Conservation (phyloP, 2,329 filamentous ascomycete species). For the Berkeleyomyces basicola region DNA sequence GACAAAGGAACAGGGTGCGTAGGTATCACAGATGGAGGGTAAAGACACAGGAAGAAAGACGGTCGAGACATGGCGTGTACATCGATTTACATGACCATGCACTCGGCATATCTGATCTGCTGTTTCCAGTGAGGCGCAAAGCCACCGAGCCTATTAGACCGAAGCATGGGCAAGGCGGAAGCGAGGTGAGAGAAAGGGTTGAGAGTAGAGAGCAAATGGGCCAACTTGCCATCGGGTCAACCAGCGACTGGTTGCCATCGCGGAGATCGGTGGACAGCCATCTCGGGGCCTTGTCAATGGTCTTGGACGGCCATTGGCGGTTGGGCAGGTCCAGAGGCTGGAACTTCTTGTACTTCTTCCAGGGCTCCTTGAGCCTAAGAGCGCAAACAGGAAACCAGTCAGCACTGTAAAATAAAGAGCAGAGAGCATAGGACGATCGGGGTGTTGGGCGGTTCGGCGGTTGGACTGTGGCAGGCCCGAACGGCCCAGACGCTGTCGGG, state of each 20-base stretch:
- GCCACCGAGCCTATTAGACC: neutral
- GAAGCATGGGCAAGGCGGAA: neutral
- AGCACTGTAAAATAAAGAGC: neutral
- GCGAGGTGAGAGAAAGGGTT: neutral
- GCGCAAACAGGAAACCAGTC: neutral
- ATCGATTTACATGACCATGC: neutral
- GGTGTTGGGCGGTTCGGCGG: too few relatives aligned
- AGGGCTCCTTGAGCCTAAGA: conserved; percentile 55
- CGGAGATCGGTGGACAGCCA: conserved; percentile 82
- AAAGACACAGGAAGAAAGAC: neutral
- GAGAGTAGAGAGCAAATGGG: neutral
- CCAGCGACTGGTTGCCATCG: conserved; percentile 87
- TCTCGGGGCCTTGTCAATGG: conserved; percentile 66
- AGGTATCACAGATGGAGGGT: neutral
- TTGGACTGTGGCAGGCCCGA: too few relatives aligned
- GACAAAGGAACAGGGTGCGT: neutral
- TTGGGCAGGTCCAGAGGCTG: conserved; percentile 41
- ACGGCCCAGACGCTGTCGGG: neutral
- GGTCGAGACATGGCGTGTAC: neutral
- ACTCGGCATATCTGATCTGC: neutral
- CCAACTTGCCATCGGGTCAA: conserved; percentile 69
- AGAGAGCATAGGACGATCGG: neutral
- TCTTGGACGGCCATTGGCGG: conserved; percentile 71
- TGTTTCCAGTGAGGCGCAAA: neutral
- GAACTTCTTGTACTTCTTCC: conserved; percentile 60